Base-by-base conservation (phyloP, 768 basidiomycete species). In the Amanita muscaria region DNA sequence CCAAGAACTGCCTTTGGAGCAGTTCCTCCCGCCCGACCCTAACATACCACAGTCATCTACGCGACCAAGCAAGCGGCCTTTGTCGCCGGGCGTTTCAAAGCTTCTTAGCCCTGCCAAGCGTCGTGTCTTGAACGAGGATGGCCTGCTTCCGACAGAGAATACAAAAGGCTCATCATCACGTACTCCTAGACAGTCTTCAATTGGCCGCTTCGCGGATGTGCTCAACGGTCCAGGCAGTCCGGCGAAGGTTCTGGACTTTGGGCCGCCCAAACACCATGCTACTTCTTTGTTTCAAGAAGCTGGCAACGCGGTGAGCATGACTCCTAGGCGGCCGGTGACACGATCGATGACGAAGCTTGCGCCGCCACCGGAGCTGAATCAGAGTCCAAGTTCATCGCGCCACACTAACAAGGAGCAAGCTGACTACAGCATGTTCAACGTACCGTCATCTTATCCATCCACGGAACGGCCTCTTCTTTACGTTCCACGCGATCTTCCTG, bases 51-150 rank as follows among this genome's bases (percentile, higher is more conserved):
- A 51, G 30, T 42, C 52, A 48, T 53, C 53, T 52, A 67, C 51
- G 50, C 61, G 64, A 49, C 60, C 64, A 42, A 66, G 64, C 59
- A 85, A 85, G 64, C 78, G 83, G 21, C 72, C 81, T 33, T 63
- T 72, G 53, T 82, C 82, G 21, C 80, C 83, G 1, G 70, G 67
- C 22, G 64, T 56, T 29, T 65, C 69, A 11, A 61, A 56, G 18
- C 62, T 71, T 35, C 72, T 71, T 54, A 83, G 75, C 52, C 80
- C 83, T 16, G 68, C 78, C 22, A 87, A 87, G 56, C 77, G 83
- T 40, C 76, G 83, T 43, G 73, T 84, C 39, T 66, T 83, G 49
- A 67, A 65, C 52, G 67, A 67, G 38, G 79, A 79, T 53, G 77
- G 72, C 44, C 61, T 74, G 6, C 61, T 66, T 33, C 60, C 65